These are phyloP conservation scores for Dipodascus albidus DNA, from an alignment of 805 yeast species.

Conservation along the genomic window DNA sequence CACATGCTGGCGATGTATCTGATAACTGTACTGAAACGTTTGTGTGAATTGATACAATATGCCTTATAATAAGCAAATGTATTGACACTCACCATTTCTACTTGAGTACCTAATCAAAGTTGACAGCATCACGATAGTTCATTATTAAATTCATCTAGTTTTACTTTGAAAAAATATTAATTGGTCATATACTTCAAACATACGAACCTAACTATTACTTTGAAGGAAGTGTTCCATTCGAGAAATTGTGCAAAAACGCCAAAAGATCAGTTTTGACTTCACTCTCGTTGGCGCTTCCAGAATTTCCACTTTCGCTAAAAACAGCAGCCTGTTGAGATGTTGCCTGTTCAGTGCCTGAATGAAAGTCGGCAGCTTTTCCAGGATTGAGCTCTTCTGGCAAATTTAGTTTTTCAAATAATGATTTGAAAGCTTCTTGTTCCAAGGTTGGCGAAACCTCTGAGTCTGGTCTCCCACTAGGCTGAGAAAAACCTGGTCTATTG, in stretches of 20 bases:
- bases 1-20: too few relatives aligned
- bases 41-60: too few relatives aligned
- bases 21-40: too few relatives aligned
- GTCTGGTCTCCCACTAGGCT: background rate
- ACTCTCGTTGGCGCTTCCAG: background rate
- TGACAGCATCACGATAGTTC: too few relatives aligned
- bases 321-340: background rate
- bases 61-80: too few relatives aligned
- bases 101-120: too few relatives aligned
- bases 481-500: background rate
- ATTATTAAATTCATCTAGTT: too few relatives aligned
- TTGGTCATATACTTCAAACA: too few relatives aligned
- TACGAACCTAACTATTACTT: background rate
- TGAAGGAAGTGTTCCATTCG: background rate
- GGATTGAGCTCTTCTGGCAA: background rate
- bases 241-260: slow-evolving; percentile 1
- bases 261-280: background rate
- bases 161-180: too few relatives aligned
- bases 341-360: background rate
- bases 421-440: background rate
- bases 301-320: background rate
- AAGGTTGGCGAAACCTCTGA: background rate
- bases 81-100: too few relatives aligned
- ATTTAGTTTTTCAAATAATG: background rate
- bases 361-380: background rate